Evolutionary conservation across 805 yeast species (phyloP).

Genomic region (Saccharomycopsis vini): DNA sequence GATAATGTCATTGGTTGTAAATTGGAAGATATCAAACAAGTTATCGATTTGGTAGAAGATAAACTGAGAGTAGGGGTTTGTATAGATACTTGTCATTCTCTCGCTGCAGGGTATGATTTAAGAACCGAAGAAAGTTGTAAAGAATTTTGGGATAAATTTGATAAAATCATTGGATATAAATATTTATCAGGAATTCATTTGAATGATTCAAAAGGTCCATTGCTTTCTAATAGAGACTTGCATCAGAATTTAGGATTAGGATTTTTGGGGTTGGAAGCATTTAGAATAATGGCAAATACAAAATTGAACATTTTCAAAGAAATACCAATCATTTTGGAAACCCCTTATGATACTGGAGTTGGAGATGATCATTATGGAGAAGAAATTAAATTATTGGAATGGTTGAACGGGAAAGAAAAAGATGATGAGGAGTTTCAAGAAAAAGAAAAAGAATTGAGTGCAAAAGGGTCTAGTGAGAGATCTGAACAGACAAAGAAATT

Average conservation of each 20-base stretch:
- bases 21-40: constrained; percentile 63
- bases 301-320: constrained; percentile 30
- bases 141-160: constrained; percentile 71
- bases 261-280: constrained; percentile 78
- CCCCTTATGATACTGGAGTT: constrained; percentile 46
- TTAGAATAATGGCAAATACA: constrained; percentile 68
- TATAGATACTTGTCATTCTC: constrained; percentile 91
- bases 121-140: constrained; percentile 47
- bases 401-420: constrained; percentile 52
- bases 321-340: constrained; percentile 80
- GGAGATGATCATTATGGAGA: constrained; percentile 68
- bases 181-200: constrained; percentile 77
- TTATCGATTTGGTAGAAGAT: constrained; percentile 71
- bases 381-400: constrained; percentile 74
- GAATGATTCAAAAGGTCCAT: constrained; percentile 92
- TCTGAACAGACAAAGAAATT: constrained; percentile 9
- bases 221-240: constrained; percentile 81
- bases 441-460: constrained; percentile 1
- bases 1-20: constrained; percentile 80
- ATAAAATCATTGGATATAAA: constrained; percentile 60
- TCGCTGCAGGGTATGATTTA: constrained; percentile 93
- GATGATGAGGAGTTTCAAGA: constrained; percentile 32
- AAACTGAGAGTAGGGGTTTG: constrained; percentile 90
- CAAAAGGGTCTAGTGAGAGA: constrained; percentile 7
- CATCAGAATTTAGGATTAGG: constrained; percentile 90